A percentile compares a stretch with the other conserved stretches of the same genome.
These are phyloP conservation scores for Amanita rubescens DNA, from an alignment of 768 basidiomycete genomes.

Conservation along the genomic window DNA sequence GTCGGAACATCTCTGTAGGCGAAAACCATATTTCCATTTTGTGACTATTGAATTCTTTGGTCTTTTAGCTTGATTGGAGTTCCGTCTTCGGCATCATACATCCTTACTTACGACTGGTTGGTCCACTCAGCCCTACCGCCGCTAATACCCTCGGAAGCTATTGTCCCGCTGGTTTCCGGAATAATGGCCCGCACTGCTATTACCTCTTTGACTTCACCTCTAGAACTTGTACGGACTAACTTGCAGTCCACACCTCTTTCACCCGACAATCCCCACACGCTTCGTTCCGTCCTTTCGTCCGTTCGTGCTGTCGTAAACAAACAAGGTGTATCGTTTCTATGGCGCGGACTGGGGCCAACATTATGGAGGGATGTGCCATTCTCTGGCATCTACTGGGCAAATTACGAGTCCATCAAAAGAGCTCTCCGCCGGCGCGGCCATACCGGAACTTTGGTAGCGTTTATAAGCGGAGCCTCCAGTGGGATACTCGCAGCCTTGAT, in stretches of 20 bases:
- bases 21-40: background rate
- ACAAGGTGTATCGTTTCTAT: conserved; percentile 67
- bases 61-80: conserved; percentile 72
- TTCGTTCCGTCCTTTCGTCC: conserved; percentile 63
- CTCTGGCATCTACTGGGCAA: conserved; percentile 94
- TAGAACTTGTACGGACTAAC: conserved; percentile 91
- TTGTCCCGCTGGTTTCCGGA: conserved; percentile 76
- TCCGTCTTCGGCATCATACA: conserved; percentile 88
- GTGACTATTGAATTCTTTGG: conserved; percentile 10
- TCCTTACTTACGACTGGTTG: conserved; percentile 92
- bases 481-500: conserved; percentile 82
- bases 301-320: conserved; percentile 51
- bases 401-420: conserved; percentile 81
- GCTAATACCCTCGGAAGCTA: conserved; percentile 41
- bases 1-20: conserved; percentile 83
- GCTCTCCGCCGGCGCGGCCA: conserved; percentile 44
- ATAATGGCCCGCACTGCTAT: conserved; percentile 75
- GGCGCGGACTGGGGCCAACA: conserved; percentile 88
- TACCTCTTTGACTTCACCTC: conserved; percentile 72
- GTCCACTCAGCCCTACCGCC: conserved; percentile 55
- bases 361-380: conserved; percentile 98
- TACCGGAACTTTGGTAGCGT: conserved; percentile 63
- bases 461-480: conserved; percentile 84
- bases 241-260: conserved; percentile 81
- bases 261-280: conserved; percentile 64